Evolutionary conservation across 108 stramenopile genomes (phyloP).

Genomic region (Cylindrotheca fusiformis): DNA sequence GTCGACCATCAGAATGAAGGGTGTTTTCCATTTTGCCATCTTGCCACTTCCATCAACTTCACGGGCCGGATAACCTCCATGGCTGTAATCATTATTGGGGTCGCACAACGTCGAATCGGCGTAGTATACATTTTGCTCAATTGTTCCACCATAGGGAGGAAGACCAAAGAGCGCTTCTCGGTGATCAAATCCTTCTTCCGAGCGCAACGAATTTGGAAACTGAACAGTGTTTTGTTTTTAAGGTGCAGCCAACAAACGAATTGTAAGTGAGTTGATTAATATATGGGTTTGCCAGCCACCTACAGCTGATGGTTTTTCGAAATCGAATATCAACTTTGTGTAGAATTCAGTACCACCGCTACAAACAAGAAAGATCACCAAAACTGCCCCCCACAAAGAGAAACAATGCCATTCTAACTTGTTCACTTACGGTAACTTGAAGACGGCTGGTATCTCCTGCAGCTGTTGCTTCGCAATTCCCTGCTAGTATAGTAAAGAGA

Average conservation of each 20-base stretch:
- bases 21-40: constrained; percentile 66
- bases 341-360: too few relatives aligned
- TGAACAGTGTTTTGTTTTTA: not conserved
- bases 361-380: too few relatives aligned
- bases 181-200: constrained; percentile 82
- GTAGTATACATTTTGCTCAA: constrained; percentile 80
- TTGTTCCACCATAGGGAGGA: constrained; percentile 89
- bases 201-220: constrained; percentile 27
- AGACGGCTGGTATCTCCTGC: too few relatives aligned
- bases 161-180: constrained; percentile 93
- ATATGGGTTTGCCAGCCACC: not conserved
- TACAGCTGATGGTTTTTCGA: not conserved
- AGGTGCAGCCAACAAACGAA: not conserved
- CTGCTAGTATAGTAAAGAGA: too few relatives aligned
- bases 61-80: constrained; percentile 54
- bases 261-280: constrained; percentile 64
- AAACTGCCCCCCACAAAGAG: too few relatives aligned
- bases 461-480: too few relatives aligned
- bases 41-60: constrained; percentile 44
- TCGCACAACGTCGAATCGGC: constrained; percentile 75
- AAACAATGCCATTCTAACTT: too few relatives aligned
- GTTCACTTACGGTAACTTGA: too few relatives aligned
- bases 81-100: constrained; percentile 52
- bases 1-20: constrained; percentile 92
- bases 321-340: too few relatives aligned